Evolutionary conservation across 164 flowering plant genomes (phyloP).

Genomic region (Piper longum): DNA sequence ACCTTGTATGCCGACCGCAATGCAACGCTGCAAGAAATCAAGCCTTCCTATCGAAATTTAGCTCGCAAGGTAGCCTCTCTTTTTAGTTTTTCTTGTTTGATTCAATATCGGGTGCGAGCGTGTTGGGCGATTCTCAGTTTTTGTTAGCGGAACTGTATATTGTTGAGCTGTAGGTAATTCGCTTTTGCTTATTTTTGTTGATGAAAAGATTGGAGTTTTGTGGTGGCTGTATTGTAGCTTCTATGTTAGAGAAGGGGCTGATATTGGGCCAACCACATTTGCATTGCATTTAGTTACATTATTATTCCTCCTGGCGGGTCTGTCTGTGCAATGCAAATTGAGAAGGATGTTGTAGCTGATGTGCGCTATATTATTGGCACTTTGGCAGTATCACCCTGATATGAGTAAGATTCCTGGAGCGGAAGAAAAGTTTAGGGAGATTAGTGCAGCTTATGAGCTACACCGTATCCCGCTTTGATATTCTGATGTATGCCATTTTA

Average conservation of each 20-base stretch:
- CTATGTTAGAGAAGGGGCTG: background rate
- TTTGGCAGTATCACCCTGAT: constrained; percentile 87
- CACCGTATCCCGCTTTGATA: background rate
- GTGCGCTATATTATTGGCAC: background rate
- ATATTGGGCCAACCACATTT: background rate
- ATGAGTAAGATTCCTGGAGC: constrained; percentile 73
- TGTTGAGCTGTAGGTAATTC: too few species aligned
- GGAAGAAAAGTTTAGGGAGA: constrained; percentile 92
- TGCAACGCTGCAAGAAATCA: constrained; percentile 74
- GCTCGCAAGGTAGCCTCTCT: constrained; percentile 64
- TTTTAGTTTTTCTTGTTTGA: background rate
- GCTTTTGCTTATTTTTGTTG: too few species aligned
- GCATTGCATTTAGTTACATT: background rate
- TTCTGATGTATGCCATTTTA: too few species aligned
- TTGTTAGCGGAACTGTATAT: too few species aligned
- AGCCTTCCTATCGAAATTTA: constrained; percentile 63
- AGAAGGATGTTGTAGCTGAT: background rate
- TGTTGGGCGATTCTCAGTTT: too few species aligned
- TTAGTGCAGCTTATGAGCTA: constrained; percentile 99
- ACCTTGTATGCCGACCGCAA: constrained; percentile 42
- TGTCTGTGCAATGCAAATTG: background rate
- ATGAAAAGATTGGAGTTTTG: background rate
- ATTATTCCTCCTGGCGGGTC: background rate
- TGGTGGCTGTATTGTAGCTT: background rate
- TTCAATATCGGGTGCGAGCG: background rate